A percentile compares a stretch with the other conserved stretches of the same genome.
Conservation (phyloP, 1,284 basidiomycete species). For the Xerocomus minutiporus region DNA sequence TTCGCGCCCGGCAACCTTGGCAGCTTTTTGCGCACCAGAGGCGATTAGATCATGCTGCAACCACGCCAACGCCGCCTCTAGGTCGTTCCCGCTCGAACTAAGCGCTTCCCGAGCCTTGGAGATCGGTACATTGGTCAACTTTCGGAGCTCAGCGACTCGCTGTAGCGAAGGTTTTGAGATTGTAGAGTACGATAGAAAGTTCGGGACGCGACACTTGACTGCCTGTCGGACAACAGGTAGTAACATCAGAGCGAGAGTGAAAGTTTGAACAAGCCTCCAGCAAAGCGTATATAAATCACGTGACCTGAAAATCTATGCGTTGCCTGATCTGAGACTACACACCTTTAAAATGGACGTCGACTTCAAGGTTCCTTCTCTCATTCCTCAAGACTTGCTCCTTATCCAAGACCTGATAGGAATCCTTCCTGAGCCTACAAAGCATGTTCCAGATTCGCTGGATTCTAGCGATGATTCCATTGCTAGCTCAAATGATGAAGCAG, state of each 20-base stretch:
- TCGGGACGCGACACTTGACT: constrained; percentile 11
- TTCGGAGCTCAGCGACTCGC: constrained; percentile 84
- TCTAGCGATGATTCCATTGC: constrained; percentile 42
- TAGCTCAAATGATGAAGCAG: constrained; percentile 48
- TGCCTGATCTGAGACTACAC: not conserved
- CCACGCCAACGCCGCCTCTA: constrained; percentile 76
- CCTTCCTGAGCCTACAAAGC: constrained; percentile 14
- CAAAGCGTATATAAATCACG: constrained; percentile 7
- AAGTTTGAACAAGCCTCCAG: not conserved
- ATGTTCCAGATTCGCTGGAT: constrained; percentile 6
- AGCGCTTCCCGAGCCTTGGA: constrained; percentile 89
- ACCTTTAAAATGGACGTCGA: constrained; percentile 17
- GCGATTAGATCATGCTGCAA: constrained; percentile 69
- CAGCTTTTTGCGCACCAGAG: constrained; percentile 76
- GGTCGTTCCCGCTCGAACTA: constrained; percentile 66
- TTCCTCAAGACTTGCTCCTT: constrained; percentile 69
- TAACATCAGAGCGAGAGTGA: constrained; percentile 6
- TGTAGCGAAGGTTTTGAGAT: constrained; percentile 53
- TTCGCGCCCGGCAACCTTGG: constrained; percentile 72
- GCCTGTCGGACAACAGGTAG: constrained; percentile 6
- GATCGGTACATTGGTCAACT: constrained; percentile 76
- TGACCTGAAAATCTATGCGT: constrained; percentile 16
- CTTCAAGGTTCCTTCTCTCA: constrained; percentile 56
- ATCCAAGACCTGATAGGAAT: constrained; percentile 61
- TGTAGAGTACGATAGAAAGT: constrained; percentile 35